Evolutionary conservation across 139 green algal species (phyloP).

Genomic region (Coelastrella sp.): DNA sequence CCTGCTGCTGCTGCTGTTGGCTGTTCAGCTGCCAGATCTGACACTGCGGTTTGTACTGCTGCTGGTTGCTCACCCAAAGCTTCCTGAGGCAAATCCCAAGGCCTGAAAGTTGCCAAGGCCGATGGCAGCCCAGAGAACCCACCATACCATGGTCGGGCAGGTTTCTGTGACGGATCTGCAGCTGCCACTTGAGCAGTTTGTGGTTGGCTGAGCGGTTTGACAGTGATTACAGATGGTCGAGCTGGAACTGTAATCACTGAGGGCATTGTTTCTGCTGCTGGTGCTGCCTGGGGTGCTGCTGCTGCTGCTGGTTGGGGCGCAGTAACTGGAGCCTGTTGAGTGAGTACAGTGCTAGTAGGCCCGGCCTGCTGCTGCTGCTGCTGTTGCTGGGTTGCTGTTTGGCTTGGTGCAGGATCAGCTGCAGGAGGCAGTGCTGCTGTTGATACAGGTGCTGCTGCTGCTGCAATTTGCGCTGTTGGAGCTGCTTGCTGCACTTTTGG

Average conservation of each 20-base stretch:
- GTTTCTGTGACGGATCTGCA: no score
- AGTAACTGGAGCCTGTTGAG: not conserved
- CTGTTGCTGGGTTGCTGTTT: not conserved
- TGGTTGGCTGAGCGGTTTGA: no score
- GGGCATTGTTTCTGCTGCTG: not conserved
- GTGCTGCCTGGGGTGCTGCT: not conserved
- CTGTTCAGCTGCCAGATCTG: no score
- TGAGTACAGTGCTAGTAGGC: not conserved
- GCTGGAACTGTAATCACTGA: not conserved
- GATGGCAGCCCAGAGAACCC: no score
- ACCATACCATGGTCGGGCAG: no score
- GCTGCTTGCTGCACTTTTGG: not conserved
- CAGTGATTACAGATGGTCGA: no score
- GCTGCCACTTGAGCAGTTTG: no score
- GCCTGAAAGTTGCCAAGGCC: no score
- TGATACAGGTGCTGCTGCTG: not conserved
- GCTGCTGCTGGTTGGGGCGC: not conserved
- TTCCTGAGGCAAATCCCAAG: no score
- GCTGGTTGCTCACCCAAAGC: no score
- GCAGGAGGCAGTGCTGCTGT: not conserved
- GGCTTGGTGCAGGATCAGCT: not conserved
- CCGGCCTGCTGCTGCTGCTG: slow-evolving; percentile 1
- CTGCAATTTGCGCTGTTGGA: not conserved
- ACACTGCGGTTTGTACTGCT: not conserved
- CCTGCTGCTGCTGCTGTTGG: not conserved